Evolutionary conservation across 768 basidiomycete species (phyloP).

Genomic region (Suillus americanus): DNA sequence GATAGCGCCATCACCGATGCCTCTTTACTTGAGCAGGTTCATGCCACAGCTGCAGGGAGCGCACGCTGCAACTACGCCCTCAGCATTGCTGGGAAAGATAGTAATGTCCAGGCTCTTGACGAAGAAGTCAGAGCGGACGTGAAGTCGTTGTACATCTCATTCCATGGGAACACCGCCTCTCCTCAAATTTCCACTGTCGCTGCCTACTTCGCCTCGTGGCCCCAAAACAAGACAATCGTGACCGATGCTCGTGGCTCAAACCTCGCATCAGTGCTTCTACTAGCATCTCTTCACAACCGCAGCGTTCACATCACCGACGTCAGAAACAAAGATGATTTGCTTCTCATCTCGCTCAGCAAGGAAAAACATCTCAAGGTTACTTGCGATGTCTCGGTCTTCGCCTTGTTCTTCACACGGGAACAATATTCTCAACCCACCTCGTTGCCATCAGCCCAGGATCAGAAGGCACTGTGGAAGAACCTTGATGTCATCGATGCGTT

Average conservation of each 20-base stretch:
- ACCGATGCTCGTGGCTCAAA: slow-evolving; percentile 92
- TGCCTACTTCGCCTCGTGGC: slow-evolving; percentile 88
- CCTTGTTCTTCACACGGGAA: slow-evolving; percentile 82
- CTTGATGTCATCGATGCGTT: slow-evolving; percentile 85
- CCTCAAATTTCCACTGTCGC: slow-evolving; percentile 75
- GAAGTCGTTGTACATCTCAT: slow-evolving; percentile 86
- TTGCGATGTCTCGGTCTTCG: slow-evolving; percentile 91
- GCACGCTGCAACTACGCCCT: slow-evolving; percentile 90
- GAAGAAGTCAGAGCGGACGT: slow-evolving; percentile 80
- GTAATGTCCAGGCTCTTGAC: slow-evolving; percentile 61
- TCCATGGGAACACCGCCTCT: slow-evolving; percentile 46
- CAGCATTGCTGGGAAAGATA: slow-evolving; percentile 69
- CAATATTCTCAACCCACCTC: slow-evolving; percentile 64
- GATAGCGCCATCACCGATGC: slow-evolving; percentile 65
- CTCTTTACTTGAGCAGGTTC: slow-evolving; percentile 65
- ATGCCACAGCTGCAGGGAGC: slow-evolving; percentile 55
- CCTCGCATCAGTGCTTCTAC: slow-evolving; percentile 87
- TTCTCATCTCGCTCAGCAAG: slow-evolving; percentile 92
- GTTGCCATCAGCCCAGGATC: slow-evolving; percentile 75
- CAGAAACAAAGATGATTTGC: slow-evolving; percentile 79
- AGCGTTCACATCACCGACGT: slow-evolving; percentile 92
- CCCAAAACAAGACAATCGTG: slow-evolving; percentile 86
- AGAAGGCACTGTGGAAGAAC: slow-evolving; percentile 83
- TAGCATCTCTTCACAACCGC: slow-evolving; percentile 90
- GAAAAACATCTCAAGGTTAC: slow-evolving; percentile 92